Evolutionary conservation across 495 filamentous ascomycete genomes (phyloP), one percentile per base, ranked within the genome.

Genomic region (Melanomma pulvis-pyrius): DNA sequence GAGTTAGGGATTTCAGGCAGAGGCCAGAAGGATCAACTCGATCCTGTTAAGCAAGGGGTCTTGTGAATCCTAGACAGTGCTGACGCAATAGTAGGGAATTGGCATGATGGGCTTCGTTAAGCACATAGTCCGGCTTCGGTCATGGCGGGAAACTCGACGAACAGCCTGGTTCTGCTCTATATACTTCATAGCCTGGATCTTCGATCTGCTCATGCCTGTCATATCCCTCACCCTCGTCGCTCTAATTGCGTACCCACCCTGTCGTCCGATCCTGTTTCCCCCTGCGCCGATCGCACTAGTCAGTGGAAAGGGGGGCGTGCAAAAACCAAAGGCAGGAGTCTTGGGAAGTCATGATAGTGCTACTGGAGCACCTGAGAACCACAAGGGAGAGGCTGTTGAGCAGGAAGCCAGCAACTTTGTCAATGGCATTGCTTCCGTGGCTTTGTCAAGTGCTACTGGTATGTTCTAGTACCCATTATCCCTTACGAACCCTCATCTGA

Each of bases 341-440:
- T 79, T 91, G 2, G 91, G 90, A 13, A 92, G 88, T 34, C 84
- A 90, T 25, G 90, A 92, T 59, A 92, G 87, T 63, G 79, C 88
- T 4, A 96, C 92, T 0, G 92, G 92, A 19, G 91, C 88, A 0
- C 89, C 91, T 0, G 90, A 96, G 76, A 90, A 88, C 59, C 86
- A 92, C 73, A 88, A 92, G 70, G 92, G 92, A 19, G 92, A 96
- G 74, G 90, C 91, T 0, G 91, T 91, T 5, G 92, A 97, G 73
- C 84, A 89, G 63, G 92, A 96, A 74, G 92, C 92, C 1, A 87
- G 81, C 67, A 93, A 92, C 68, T 87, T 96, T 65, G 86, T 94
- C 34, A 88, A 87, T 65, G 85, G 87, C 29, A 87, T 94, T 58
- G 88, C 90, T 6, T 83, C 82, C 1, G 86, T 96, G 9, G 90